phyloP scores from a whole-genome alignment of 2,329 filamentous ascomycete species.

The Furcasterigmium sp. region DNA sequence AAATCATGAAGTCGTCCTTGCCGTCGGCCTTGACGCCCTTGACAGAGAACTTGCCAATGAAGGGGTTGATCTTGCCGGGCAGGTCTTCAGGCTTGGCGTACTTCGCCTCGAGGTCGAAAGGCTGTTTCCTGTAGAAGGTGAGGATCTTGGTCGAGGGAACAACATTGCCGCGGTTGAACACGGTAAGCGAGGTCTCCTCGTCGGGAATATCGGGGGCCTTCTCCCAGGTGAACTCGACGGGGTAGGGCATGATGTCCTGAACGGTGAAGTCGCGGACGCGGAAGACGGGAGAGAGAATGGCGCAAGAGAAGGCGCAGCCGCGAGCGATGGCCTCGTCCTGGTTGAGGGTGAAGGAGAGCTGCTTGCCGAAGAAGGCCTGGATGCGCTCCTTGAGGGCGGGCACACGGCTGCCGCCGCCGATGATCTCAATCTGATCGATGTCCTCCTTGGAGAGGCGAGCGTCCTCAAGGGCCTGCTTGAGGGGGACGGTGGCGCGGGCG shows the following conservation, averaged over 20 bases:
- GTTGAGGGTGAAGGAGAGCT: conserved; percentile 92
- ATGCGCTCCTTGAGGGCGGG: conserved; percentile 88
- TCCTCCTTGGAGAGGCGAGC: conserved; percentile 88
- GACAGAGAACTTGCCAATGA: conserved; percentile 96
- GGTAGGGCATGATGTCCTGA: conserved; percentile 96
- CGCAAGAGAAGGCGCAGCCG: conserved; percentile 95
- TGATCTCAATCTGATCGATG: conserved; percentile 88
- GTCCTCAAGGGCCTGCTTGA: conserved; percentile 91
- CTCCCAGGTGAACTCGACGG: conserved; percentile 98
- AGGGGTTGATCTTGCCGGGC: conserved; percentile 85
- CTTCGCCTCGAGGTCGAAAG: conserved; percentile 91
- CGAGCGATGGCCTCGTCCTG: conserved; percentile 95
- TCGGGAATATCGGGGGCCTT: conserved; percentile 97
- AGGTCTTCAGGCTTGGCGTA: conserved; percentile 84
- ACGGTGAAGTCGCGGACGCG: conserved; percentile 97
- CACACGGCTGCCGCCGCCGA: conserved; percentile 91
- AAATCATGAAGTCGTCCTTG: conserved; percentile 98
- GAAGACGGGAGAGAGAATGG: conserved; percentile 95
- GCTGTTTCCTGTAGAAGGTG: conserved; percentile 97
- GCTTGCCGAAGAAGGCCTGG: conserved; percentile 86
- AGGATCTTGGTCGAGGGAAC: conserved; percentile 98
- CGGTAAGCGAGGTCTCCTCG: conserved; percentile 93
- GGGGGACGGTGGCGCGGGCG: conserved; percentile 62
- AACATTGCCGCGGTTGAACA: conserved; percentile 96
- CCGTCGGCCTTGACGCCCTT: conserved; percentile 93